A percentile compares a stretch with the other conserved stretches of the same genome.
phyloP scores from a whole-genome alignment of 176 grass and related monocot species.

The Neostapfia colusana region DNA sequence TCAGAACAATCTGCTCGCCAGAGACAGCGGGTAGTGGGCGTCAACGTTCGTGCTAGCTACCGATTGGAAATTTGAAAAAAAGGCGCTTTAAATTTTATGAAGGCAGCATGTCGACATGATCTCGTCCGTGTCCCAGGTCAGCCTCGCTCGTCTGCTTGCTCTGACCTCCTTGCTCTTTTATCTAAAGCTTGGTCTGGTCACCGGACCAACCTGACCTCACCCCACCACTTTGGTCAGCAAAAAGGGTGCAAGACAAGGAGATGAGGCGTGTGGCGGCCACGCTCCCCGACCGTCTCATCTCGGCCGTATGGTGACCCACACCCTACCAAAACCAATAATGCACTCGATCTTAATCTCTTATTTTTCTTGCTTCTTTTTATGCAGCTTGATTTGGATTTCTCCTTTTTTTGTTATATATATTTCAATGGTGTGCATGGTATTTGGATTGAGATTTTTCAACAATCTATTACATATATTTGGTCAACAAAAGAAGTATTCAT shows the following conservation, averaged over 20 bases:
- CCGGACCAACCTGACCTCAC: background rate
- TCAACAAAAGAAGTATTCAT: too few species aligned
- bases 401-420: background rate
- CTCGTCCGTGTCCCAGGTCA: constrained; percentile 20
- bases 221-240: constrained; percentile 8
- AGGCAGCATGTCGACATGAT: background rate
- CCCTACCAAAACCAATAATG: constrained; percentile 20
- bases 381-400: background rate
- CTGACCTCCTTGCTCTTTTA: constrained; percentile 34
- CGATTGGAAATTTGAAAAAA: background rate
- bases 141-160: constrained; percentile 22
- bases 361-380: background rate
- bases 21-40: constrained; percentile 29
- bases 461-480: too few species aligned
- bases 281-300: constrained; percentile 31
- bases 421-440: background rate
- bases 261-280: constrained; percentile 46
- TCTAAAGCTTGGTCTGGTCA: constrained; percentile 12
- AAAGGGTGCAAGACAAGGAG: constrained; percentile 24
- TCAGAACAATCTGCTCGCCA: background rate
- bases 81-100: background rate
- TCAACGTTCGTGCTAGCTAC: constrained; percentile 20
- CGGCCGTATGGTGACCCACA: background rate
- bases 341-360: background rate
- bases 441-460: background rate